Evolutionary conservation across 768 basidiomycete genomes (phyloP), one percentile per base, ranked within the genome.

Genomic region (Panaeolus cyanescens): DNA sequence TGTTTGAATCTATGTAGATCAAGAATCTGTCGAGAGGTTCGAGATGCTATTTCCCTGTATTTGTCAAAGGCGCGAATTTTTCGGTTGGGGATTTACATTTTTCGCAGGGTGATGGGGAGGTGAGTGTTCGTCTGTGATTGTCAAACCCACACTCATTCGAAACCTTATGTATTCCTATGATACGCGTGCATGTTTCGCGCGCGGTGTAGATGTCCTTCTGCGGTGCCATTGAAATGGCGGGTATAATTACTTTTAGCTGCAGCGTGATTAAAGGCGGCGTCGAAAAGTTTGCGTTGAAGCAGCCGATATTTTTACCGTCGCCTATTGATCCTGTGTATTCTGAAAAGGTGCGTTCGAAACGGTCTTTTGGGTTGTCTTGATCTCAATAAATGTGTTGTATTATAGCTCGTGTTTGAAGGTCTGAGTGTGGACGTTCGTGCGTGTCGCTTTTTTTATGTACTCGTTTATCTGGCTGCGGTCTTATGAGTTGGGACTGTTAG

Each of bases 81-180:
- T 90, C 90, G 0, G 86, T 92, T 19, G 91, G 91, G 1, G 91
- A 92, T 69, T 75, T 91, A 25, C 91, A 93, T 68, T 92, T 91
- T 72, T 90, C 88, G 15, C 89, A 92, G 70, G 90, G 89, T 20
- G 91, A 92, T 76, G 86, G 86, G 60, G 87, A 88, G 75, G 86
- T 86, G 76, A 7, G 59, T 32, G 4, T 2, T 39, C 13, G 42
- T 32, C 15, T 19, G 2, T 39, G 39, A 20, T 22, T 4, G n/a
- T 7, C 39, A 17, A 5, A 39, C 7, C 13, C 39, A 17, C 19
- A 39, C 7, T n/a, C 6, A 20, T 7, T 42, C 19, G 37, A 17
- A n/a, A n/a, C n/a, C n/a, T n/a, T n/a, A n/a, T n/a, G n/a, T n/a
- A n/a, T n/a, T n/a, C n/a, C n/a, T n/a, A n/a, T n/a, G n/a, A n/a